Evolutionary conservation across 257 asterid genomes (phyloP).

Genomic region (Nicotiana tabacum): DNA sequence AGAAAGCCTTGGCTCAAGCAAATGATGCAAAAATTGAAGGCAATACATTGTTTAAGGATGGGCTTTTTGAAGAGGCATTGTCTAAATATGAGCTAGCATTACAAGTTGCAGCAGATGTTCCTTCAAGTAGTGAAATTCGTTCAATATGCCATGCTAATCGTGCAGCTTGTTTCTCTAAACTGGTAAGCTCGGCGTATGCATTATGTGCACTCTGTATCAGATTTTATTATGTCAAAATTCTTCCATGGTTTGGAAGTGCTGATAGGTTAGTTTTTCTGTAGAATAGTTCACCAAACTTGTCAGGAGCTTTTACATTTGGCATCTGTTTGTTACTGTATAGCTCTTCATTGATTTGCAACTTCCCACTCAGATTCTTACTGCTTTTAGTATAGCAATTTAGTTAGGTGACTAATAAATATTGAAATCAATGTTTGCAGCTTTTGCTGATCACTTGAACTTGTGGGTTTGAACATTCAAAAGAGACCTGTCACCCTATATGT

Average conservation of each 20-base stretch:
- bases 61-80: conserved; percentile 67
- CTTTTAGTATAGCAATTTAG: not conserved
- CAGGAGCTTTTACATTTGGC: not conserved
- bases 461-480: not conserved
- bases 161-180: conserved; percentile 82
- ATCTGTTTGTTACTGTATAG: not conserved
- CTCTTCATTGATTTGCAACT: not conserved
- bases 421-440: not conserved
- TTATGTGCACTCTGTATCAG: not conserved
- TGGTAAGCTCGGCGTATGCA: conserved; percentile 40
- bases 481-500: not conserved
- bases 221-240: not conserved
- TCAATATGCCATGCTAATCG: conserved; percentile 79
- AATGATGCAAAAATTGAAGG: conserved; percentile 75
- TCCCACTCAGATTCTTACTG: not conserved
- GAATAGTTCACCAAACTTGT: not conserved
- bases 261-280: not conserved
- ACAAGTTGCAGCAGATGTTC: conserved; percentile 51
- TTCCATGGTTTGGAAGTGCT: not conserved
- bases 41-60: conserved; percentile 62
- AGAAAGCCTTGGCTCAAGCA: conserved; percentile 62
- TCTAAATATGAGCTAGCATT: conserved; percentile 71
- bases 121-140: conserved; percentile 60
- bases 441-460: not conserved
- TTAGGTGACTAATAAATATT: not conserved